phyloP scores from a whole-genome alignment of 805 yeast species.

The Yarrowia sp. region DNA sequence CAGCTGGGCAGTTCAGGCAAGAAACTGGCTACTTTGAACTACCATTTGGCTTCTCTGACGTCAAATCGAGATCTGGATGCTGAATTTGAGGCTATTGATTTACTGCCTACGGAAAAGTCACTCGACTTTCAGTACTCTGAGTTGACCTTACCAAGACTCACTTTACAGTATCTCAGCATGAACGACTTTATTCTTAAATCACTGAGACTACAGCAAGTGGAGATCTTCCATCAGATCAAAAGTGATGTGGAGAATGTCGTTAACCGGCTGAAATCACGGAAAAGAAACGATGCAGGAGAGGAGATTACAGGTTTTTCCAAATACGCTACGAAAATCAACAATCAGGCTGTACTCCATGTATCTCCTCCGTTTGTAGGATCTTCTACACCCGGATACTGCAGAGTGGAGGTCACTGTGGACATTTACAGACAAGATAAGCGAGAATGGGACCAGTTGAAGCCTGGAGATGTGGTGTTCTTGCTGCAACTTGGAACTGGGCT shows the following conservation, averaged over 20 bases:
- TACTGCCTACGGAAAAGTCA: constrained; percentile 26
- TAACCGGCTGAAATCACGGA: constrained; percentile 31
- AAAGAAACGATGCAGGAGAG: constrained; percentile 2
- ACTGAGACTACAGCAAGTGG: constrained; percentile 32
- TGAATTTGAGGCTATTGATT: constrained; percentile 7
- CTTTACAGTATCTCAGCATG: constrained; percentile 36
- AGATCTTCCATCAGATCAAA: constrained; percentile 32
- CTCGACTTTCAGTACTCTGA: constrained; percentile 26
- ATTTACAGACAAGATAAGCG: constrained; percentile 29
- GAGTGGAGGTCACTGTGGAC: constrained; percentile 34
- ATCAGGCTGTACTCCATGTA: constrained; percentile 33
- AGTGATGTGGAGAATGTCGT: constrained; percentile 33
- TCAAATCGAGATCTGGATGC: constrained; percentile 11
- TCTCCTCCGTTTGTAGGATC: constrained; percentile 36
- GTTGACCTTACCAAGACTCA: constrained; percentile 33
- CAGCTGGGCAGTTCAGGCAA: constrained; percentile 11
- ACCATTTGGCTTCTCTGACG: not conserved
- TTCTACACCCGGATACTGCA: constrained; percentile 33
- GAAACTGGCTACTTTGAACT: not conserved
- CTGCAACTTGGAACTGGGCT: constrained; percentile 34
- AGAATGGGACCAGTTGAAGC: constrained; percentile 37
- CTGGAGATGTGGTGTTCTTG: constrained; percentile 36
- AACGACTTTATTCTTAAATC: constrained; percentile 37
- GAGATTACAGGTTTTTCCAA: constrained; percentile 14
- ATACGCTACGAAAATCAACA: constrained; percentile 32